Conservation (phyloP, 2,329 filamentous ascomycete species). For the Trichoderma cornu-damae region DNA sequence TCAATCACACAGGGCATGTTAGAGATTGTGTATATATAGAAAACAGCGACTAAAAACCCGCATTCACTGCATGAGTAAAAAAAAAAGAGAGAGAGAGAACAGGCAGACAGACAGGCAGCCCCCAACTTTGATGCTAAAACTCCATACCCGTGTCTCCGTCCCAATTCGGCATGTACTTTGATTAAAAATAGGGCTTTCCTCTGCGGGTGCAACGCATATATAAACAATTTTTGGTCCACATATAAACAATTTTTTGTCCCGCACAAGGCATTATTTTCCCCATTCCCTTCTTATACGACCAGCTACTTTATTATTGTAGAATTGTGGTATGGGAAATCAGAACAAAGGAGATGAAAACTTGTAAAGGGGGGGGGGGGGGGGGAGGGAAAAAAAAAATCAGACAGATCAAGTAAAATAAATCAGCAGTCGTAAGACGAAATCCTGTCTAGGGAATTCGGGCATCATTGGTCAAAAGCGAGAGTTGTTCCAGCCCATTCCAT, state of each 20-base stretch:
- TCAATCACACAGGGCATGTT: neutral
- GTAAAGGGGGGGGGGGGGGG: too few relatives aligned
- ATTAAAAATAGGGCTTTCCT: neutral
- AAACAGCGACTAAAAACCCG: neutral
- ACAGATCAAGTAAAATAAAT: neutral
- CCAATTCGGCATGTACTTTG: neutral
- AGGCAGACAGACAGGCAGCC: neutral
- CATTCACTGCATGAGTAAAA: conserved; percentile 2
- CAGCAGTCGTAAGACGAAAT: neutral
- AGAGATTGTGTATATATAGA: conserved; percentile 1
- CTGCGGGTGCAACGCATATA: neutral
- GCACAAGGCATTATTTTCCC: neutral
- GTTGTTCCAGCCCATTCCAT: too few relatives aligned
- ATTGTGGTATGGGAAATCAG: neutral
- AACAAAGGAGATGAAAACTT: neutral
- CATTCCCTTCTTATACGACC: neutral
- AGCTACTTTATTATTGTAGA: neutral
- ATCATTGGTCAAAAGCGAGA: neutral
- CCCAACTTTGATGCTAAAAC: neutral
- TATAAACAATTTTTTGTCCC: too few relatives aligned
- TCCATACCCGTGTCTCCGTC: neutral
- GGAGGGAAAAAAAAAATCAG: neutral
- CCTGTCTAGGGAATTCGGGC: neutral
- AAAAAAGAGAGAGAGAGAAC: too few relatives aligned
- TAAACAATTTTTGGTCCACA: neutral